Evolutionary conservation across 768 basidiomycete genomes (phyloP).

Genomic region (Inosperma sp.): DNA sequence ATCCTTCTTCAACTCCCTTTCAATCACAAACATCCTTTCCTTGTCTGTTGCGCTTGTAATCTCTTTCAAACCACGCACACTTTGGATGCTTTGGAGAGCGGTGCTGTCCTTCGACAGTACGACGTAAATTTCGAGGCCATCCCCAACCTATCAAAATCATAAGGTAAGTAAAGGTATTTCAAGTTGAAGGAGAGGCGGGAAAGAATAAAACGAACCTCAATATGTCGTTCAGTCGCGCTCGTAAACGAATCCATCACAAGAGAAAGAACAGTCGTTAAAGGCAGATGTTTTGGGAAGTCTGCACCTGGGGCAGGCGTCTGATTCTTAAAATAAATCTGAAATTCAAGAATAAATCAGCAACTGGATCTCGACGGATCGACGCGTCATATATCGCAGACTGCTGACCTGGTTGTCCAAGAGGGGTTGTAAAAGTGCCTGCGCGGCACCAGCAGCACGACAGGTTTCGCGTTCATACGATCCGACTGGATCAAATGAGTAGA

Average conservation of each 20-base stretch:
- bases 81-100: conserved; percentile 53
- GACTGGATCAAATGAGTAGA: conserved; percentile 99
- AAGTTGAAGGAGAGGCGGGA: not conserved
- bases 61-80: conserved; percentile 56
- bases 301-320: conserved; percentile 71
- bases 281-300: conserved; percentile 75
- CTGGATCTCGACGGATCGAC: conserved; percentile 46
- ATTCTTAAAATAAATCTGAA: conserved; percentile 97
- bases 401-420: conserved; percentile 98
- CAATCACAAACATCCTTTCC: conserved; percentile 72
- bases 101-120: conserved; percentile 66
- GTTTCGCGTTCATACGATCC: conserved; percentile 97
- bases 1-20: conserved; percentile 81
- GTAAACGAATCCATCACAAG: conserved; percentile 97
- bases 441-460: conserved; percentile 94
- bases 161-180: not conserved
- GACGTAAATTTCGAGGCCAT: conserved; percentile 90
- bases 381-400: conserved; percentile 26
- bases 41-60: conserved; percentile 55
- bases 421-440: conserved; percentile 91
- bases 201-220: conserved; percentile 65
- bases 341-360: conserved; percentile 24
- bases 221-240: conserved; percentile 95
- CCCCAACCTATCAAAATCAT: conserved; percentile 65
- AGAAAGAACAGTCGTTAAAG: conserved; percentile 71